Percentiles rank a stretch among this genome's conserved stretches.
Evolutionary conservation across 2,329 filamentous ascomycete genomes (phyloP).

Genomic region (Nigrospora sphaerica): DNA sequence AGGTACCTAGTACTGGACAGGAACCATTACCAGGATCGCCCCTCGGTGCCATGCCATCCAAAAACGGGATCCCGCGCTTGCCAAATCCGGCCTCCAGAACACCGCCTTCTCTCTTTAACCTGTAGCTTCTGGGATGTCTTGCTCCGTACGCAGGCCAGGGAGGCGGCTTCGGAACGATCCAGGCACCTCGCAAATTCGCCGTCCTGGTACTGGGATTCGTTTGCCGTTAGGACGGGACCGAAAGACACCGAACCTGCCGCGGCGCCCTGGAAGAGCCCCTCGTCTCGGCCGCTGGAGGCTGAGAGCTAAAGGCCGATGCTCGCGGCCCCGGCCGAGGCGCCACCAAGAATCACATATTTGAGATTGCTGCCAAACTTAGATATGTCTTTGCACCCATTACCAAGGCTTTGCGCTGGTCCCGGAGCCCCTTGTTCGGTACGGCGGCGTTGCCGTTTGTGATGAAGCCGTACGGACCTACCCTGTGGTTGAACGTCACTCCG

Average conservation of each 20-base stretch:
- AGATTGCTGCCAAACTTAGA: conserved; percentile 62
- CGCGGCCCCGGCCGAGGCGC: conserved; percentile 60
- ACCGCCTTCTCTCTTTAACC: conserved; percentile 5
- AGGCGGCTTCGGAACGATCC: conserved; percentile 29
- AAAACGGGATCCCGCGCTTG: too few species aligned
- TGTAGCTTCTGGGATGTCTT: conserved; percentile 34
- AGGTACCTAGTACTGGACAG: too few species aligned
- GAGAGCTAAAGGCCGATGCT: conserved; percentile 59
- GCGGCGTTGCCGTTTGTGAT: conserved; percentile 51
- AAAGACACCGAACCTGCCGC: conserved; percentile 46
- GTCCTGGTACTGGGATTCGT: conserved; percentile 45
- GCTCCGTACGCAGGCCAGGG: conserved; percentile 37
- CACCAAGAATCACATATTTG: conserved; percentile 59
- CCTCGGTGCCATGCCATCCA: too few species aligned
- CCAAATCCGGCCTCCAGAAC: too few species aligned
- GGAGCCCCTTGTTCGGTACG: conserved; percentile 61
- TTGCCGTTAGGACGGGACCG: conserved; percentile 35
- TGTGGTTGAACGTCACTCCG: conserved; percentile 69
- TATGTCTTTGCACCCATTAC: conserved; percentile 64
- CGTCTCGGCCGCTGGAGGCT: conserved; percentile 41
- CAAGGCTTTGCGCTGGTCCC: conserved; percentile 62
- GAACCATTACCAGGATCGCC: too few species aligned
- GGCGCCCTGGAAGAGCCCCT: conserved; percentile 42
- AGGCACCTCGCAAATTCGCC: conserved; percentile 36
- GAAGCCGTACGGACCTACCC: conserved; percentile 69